Evolutionary conservation across 495 filamentous ascomycete species (phyloP), one percentile per base, ranked within the genome.

Genomic region (Letharia columbiana): DNA sequence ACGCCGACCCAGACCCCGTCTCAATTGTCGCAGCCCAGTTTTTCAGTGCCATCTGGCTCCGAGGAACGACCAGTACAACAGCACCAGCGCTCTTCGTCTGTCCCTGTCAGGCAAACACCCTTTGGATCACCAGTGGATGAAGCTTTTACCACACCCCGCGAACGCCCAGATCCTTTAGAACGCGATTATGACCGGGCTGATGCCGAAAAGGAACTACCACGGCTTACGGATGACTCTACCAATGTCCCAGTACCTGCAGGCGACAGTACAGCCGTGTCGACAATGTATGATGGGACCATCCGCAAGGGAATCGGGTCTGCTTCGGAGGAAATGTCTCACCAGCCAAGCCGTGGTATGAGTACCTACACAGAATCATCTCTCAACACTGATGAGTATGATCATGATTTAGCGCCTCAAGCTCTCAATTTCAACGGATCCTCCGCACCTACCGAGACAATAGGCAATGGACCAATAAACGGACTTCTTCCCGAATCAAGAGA

Each of bases 281-380:
- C 65, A 11, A 70, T 70, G 61, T 70, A 70, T n/a, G 68, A 70
- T 62, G 68, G 68, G 41, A 47, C 58, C 13, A 61, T 66, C 60
- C 44, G 20, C 47, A 52, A 61, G 18, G 50, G 45, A n/a, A 47
- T 42, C 6, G 64, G 62, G 11, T 45, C 56, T 40, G 28, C 20
- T 11, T n/a, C n/a, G 33, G 39, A 54, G 28, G 23, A 49, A 20
- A 31, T 56, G 23, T 45, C 47, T 18, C 31, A 44, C 35, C 58
- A 18, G 28, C 20, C 57, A 8, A 50, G 50, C 23, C 64, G 45
- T 11, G 52, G 58, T 28, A 52, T 62, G 10, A 66, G 64, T 40
- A 62, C 44, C n/a, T 66, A 66, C 40, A 66, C 58, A 35, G 64
- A 66, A 15, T 60, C 64, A 9, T 66, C 64, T 33, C 49, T 52